These are phyloP conservation scores for Stentor coeruleus DNA, from an alignment of 73 alveolate species.

Conservation along the genomic window DNA sequence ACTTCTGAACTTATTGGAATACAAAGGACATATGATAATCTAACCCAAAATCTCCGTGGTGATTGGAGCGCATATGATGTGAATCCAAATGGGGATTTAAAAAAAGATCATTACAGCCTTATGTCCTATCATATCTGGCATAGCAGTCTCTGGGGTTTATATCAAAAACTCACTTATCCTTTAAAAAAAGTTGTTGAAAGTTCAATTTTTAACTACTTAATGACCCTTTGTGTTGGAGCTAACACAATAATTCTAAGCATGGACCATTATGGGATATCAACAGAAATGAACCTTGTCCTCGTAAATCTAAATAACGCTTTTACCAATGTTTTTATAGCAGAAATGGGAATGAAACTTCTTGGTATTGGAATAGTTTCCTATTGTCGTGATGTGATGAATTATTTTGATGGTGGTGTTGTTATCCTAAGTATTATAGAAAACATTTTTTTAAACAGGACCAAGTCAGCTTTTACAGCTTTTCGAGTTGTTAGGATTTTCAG, in stretches of 20 bases:
- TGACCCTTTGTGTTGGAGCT: constrained; percentile 56
- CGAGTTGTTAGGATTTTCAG: constrained; percentile 19
- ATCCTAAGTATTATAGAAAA: constrained; percentile 10
- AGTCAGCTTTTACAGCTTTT: constrained; percentile 40
- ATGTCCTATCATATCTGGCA: neutral
- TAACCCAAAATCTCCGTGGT: too few species aligned
- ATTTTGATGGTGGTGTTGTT: constrained; percentile 62
- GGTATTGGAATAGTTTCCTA: constrained; percentile 66
- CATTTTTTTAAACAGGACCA: constrained; percentile 57
- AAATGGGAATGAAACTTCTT: constrained; percentile 60
- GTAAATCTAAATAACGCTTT: constrained; percentile 49
- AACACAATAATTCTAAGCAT: constrained; percentile 72
- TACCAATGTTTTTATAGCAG: constrained; percentile 67
- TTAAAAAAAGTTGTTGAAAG: neutral
- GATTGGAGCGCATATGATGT: too few species aligned
- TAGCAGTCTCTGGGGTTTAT: neutral
- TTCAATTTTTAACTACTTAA: constrained; percentile 7
- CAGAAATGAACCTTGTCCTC: constrained; percentile 29
- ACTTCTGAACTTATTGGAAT: too few species aligned
- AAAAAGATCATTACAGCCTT: too few species aligned
- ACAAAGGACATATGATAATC: too few species aligned
- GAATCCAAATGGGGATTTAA: too few species aligned
- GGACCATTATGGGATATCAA: constrained; percentile 60
- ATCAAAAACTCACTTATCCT: neutral
- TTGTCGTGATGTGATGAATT: constrained; percentile 68